Percentiles rank a stretch among this genome's conserved stretches.
Evolutionary conservation across 305 asterid genomes (phyloP).

Genomic region (Rubia peregrina): DNA sequence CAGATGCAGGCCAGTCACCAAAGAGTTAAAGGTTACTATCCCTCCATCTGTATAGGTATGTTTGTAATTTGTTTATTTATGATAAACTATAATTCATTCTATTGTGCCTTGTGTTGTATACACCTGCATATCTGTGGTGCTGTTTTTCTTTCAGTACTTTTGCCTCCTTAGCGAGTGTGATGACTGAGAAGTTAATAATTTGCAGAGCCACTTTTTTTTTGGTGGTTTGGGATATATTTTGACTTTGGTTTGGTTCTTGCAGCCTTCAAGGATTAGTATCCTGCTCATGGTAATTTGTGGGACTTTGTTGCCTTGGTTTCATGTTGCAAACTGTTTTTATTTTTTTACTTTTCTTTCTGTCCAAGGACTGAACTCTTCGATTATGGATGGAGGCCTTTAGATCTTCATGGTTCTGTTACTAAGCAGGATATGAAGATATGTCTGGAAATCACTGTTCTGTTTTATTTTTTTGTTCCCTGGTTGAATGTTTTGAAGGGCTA

Average conservation of each 20-base stretch:
- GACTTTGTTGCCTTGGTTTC: not conserved
- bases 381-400: not conserved
- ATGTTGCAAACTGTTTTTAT: not conserved
- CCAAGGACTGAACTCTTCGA: too few species aligned
- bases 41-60: constrained; percentile 22
- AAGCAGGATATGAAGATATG: too few species aligned
- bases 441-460: too few species aligned
- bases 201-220: not conserved
- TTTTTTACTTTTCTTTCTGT: not conserved
- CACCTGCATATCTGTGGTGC: too few species aligned
- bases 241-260: not conserved
- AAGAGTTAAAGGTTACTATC: constrained; percentile 21
- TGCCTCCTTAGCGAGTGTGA: not conserved
- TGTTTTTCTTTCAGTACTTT: not conserved
- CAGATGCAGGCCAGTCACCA: constrained; percentile 38
- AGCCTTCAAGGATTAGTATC: not conserved
- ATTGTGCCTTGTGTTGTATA: not conserved
- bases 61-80: not conserved
- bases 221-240: not conserved
- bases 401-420: too few species aligned
- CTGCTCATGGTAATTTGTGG: not conserved
- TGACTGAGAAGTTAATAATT: not conserved
- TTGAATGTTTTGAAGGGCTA: too few species aligned
- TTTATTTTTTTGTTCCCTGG: too few species aligned
- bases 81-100: not conserved